These are phyloP conservation scores for Aegilops speltoides DNA, from an alignment of 176 grass and related monocot species.

Conservation along the genomic window DNA sequence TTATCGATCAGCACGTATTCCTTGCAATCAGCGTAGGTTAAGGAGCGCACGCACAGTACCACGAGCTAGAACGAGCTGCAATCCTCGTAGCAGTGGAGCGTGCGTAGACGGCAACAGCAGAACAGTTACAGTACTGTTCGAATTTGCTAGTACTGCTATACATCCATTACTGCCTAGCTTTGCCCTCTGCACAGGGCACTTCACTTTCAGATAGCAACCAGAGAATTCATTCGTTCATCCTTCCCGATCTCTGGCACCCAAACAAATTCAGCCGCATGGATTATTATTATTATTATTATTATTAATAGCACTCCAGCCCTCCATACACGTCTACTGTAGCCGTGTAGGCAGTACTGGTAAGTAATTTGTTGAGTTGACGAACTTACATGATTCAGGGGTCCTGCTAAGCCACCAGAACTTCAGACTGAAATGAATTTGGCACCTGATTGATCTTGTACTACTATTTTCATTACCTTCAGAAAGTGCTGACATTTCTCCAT, in stretches of 20 bases:
- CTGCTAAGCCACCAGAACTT: background rate
- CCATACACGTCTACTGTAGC: background rate
- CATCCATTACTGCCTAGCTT: background rate
- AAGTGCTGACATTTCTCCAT: background rate
- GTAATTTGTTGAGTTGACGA: background rate
- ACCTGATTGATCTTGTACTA: background rate
- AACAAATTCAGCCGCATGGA: background rate
- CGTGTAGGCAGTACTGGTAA: background rate
- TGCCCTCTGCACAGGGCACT: conserved; percentile 14
- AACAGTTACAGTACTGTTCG: background rate
- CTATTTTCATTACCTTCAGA: background rate
- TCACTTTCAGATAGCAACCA: conserved; percentile 14
- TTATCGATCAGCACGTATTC: background rate
- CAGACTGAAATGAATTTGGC: background rate
- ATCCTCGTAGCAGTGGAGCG: background rate
- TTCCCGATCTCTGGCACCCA: background rate
- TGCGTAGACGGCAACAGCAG: background rate
- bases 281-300: background rate
- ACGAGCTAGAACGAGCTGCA: background rate
- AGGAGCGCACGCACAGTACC: background rate
- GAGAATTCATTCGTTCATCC: background rate
- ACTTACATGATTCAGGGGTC: background rate
- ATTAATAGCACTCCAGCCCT: background rate
- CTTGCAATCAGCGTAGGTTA: background rate
- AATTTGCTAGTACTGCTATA: background rate